Conservation (phyloP, 192 early-diverging fungal genomes). For the Entomortierella beljakovae region DNA sequence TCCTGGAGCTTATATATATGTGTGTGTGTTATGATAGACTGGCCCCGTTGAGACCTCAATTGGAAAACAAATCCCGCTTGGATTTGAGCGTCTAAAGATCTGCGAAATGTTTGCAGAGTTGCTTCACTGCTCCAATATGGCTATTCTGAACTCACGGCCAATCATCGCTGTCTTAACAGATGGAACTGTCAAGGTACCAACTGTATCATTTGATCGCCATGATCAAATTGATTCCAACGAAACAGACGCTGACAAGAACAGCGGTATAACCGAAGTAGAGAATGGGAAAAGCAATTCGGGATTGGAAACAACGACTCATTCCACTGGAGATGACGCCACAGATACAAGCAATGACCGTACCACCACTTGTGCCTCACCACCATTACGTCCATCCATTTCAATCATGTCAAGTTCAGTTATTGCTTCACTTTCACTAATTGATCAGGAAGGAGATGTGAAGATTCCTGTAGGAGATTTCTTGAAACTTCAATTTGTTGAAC, state of each 20-base stretch:
- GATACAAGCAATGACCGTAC: not conserved
- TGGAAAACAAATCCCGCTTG: slow-evolving; percentile 85
- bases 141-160: slow-evolving; percentile 69
- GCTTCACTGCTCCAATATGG: slow-evolving; percentile 91
- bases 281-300: no score
- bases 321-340: not conserved
- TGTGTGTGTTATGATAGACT: slow-evolving; percentile 18
- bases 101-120: slow-evolving; percentile 99
- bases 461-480: slow-evolving; percentile 80
- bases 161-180: slow-evolving; percentile 48
- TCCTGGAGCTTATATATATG: not conserved
- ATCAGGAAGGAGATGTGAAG: slow-evolving; percentile 27
- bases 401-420: slow-evolving; percentile 19
- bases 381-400: slow-evolving; percentile 4
- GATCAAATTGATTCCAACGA: slow-evolving; percentile 7
- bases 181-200: slow-evolving; percentile 47
- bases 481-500: slow-evolving; percentile 75
- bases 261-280: not conserved
- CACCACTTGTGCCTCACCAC: slow-evolving; percentile 18
- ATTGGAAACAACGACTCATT: not conserved
- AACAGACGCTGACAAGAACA: not conserved
- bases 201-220: slow-evolving; percentile 12
- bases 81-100: slow-evolving; percentile 95
- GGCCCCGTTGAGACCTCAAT: slow-evolving; percentile 80
- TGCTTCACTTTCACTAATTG: slow-evolving; percentile 15